Percentiles rank a stretch among this genome's conserved stretches.
Conservation (phyloP, 768 basidiomycete species). For the Tricholoma sp. region DNA sequence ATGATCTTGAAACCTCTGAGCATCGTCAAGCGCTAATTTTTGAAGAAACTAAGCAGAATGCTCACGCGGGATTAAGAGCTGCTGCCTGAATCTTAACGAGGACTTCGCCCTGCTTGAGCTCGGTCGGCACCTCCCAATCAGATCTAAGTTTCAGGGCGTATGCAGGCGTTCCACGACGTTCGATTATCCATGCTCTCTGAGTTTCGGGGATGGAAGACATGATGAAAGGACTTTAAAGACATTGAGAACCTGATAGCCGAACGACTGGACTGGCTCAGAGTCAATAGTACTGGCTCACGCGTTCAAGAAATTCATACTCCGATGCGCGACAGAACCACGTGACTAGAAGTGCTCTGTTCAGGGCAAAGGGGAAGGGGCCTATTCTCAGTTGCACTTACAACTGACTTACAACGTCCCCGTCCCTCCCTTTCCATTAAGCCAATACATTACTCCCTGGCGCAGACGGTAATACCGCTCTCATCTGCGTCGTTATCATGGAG, state of each 20-base stretch:
- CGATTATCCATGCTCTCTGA: slow-evolving; percentile 36
- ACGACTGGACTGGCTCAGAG: no score
- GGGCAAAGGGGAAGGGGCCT: background rate
- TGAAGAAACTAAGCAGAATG: background rate
- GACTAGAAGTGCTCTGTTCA: slow-evolving; percentile 13
- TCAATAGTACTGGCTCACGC: no score
- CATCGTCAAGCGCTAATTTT: background rate
- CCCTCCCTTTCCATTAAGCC: slow-evolving; percentile 4
- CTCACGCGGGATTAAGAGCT: slow-evolving; percentile 68
- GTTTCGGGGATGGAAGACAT: slow-evolving; percentile 21
- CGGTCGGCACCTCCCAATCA: slow-evolving; percentile 34
- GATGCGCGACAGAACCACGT: slow-evolving; percentile 18
- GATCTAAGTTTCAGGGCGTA: slow-evolving; percentile 26
- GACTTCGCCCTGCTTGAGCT: slow-evolving; percentile 27
- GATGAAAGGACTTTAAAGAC: background rate
- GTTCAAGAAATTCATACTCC: slow-evolving; percentile 1
- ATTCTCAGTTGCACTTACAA: slow-evolving; percentile 32
- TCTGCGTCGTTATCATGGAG: slow-evolving; percentile 40
- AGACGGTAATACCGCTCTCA: slow-evolving; percentile 6
- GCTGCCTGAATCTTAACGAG: slow-evolving; percentile 34
- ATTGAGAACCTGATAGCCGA: background rate
- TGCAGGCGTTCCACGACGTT: slow-evolving; percentile 26
- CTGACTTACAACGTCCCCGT: slow-evolving; percentile 12
- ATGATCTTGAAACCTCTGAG: slow-evolving; percentile 60
- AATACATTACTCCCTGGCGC: slow-evolving; percentile 5